These are phyloP conservation scores for Volutella citrinella DNA, from an alignment of 2,329 filamentous ascomycete species.

Conservation along the genomic window DNA sequence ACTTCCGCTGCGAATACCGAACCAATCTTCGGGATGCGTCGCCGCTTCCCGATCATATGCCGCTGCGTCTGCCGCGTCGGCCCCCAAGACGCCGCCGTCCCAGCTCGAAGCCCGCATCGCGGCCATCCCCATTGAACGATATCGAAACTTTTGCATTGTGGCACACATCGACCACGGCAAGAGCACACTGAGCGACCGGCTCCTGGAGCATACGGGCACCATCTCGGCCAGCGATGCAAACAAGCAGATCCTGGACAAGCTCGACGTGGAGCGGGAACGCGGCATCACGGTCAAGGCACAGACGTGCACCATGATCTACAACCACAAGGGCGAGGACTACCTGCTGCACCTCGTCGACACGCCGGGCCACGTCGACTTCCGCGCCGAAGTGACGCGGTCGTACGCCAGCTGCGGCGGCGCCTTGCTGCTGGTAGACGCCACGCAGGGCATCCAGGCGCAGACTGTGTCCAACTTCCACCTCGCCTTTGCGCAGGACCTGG, in stretches of 20 bases:
- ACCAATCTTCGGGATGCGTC: too few species aligned
- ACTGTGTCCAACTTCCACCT: slow-evolving; percentile 99
- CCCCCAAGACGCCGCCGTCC: slow-evolving; percentile 28
- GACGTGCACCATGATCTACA: slow-evolving; percentile 97
- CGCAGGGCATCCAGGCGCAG: slow-evolving; percentile 94
- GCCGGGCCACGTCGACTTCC: slow-evolving; percentile 95
- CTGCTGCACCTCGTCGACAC: slow-evolving; percentile 94
- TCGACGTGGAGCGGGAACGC: slow-evolving; percentile 92
- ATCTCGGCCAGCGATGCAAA: slow-evolving; percentile 78
- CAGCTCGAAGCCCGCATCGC: slow-evolving; percentile 55
- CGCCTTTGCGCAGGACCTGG: slow-evolving; percentile 86
- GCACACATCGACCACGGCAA: slow-evolving; percentile 99
- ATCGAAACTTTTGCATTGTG: slow-evolving; percentile 97
- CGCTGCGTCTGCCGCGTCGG: slow-evolving; percentile 5
- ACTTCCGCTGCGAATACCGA: too few species aligned
- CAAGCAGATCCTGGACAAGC: slow-evolving; percentile 94
- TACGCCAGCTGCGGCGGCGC: slow-evolving; percentile 96
- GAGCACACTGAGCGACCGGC: slow-evolving; percentile 86
- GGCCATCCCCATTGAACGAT: slow-evolving; percentile 74
- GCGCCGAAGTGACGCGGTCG: slow-evolving; percentile 90
- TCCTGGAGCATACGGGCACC: slow-evolving; percentile 91
- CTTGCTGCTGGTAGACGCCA: slow-evolving; percentile 88
- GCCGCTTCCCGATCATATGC: slow-evolving; percentile 7
- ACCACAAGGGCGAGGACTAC: slow-evolving; percentile 80
- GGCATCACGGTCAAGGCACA: slow-evolving; percentile 99